Conservation (phyloP, 371 early-diverging fungal species). For the Actinomucor elegans region DNA sequence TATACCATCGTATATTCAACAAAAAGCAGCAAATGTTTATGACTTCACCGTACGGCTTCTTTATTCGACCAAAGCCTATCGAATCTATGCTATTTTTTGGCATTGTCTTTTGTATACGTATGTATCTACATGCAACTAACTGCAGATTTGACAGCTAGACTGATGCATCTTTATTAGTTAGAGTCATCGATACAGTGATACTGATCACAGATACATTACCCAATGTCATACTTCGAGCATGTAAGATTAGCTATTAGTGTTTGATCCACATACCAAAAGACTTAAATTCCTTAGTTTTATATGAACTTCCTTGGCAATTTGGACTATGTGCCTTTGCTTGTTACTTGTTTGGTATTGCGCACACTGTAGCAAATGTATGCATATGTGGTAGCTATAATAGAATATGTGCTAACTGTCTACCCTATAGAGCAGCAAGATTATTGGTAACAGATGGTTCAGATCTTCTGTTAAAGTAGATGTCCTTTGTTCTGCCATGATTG, state of each 20-base stretch:
- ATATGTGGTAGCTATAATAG: no score
- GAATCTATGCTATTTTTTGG: slow-evolving; percentile 37
- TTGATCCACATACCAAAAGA: not conserved
- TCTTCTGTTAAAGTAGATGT: slow-evolving; percentile 22
- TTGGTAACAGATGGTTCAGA: slow-evolving; percentile 23
- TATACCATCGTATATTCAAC: slow-evolving; percentile 20
- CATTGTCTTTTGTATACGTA: slow-evolving; percentile 29
- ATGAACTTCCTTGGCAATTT: slow-evolving; percentile 45
- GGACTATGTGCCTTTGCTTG: slow-evolving; percentile 33
- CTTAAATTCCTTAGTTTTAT: slow-evolving; percentile 22
- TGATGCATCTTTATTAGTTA: slow-evolving; percentile 19
- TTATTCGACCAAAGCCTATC: slow-evolving; percentile 39
- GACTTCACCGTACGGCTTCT: slow-evolving; percentile 13
- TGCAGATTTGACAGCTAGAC: not conserved
- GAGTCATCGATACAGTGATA: slow-evolving; percentile 28
- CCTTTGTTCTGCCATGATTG: slow-evolving; percentile 17
- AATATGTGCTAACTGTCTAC: not conserved
- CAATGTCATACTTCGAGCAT: slow-evolving; percentile 25
- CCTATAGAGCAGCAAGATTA: slow-evolving; percentile 28
- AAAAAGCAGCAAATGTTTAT: slow-evolving; percentile 28
- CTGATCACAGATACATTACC: slow-evolving; percentile 19
- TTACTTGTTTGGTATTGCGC: slow-evolving; percentile 45
- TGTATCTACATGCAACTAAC: not conserved
- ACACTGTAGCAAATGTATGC: slow-evolving; percentile 38
- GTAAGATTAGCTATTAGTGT: slow-evolving; percentile 13